Evolutionary conservation across 1,139 yeast genomes (phyloP).

Genomic region (Blastobotrys ciferrii): DNA sequence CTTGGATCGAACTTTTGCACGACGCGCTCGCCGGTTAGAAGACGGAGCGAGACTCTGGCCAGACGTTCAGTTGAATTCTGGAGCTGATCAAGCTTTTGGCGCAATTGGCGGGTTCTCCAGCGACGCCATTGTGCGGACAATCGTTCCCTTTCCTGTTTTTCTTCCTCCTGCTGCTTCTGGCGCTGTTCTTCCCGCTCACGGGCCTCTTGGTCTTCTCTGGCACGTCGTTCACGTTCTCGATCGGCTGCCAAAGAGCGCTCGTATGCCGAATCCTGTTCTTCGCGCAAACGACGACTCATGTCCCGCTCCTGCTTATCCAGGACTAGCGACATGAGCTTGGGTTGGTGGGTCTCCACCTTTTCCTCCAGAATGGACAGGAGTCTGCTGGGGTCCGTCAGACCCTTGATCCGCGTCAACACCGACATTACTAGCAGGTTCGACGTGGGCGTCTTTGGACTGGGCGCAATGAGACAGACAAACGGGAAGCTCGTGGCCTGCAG

Average conservation of each 20-base stretch:
- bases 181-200: constrained; percentile 33
- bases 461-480: constrained; percentile 67
- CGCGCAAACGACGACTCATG: constrained; percentile 57
- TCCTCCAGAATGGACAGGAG: constrained; percentile 36
- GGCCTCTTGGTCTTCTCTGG: constrained; percentile 36
- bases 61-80: constrained; percentile 24
- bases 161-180: constrained; percentile 28
- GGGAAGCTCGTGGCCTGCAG: constrained; percentile 77
- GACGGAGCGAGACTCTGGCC: constrained; percentile 49
- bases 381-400: constrained; percentile 41
- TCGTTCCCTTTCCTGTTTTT: constrained; percentile 19
- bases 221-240: constrained; percentile 42
- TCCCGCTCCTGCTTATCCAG: constrained; percentile 62
- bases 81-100: constrained; percentile 14
- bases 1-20: constrained; percentile 52
- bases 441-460: constrained; percentile 40
- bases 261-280: constrained; percentile 78
- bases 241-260: constrained; percentile 65
- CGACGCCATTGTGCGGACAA: constrained; percentile 29
- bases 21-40: constrained; percentile 60
- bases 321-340: constrained; percentile 57
- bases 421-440: constrained; percentile 46
- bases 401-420: constrained; percentile 65
- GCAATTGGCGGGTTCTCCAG: constrained; percentile 26
- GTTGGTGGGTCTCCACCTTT: constrained; percentile 53